These are phyloP conservation scores for Suillus lakei DNA, from an alignment of 768 basidiomycete genomes.

Conservation along the genomic window DNA sequence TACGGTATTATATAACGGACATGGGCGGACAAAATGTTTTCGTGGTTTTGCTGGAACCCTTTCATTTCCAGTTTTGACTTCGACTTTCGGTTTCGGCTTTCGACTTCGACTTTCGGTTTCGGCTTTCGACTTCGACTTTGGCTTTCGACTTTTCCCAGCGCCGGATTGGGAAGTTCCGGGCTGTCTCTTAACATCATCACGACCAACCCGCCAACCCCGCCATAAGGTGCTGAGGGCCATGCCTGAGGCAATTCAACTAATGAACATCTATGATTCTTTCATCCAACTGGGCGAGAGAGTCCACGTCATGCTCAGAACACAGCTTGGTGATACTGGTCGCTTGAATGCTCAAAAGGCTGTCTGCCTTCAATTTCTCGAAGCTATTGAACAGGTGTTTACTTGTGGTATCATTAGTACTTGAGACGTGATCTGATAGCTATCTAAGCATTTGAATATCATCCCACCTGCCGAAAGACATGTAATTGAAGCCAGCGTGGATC, in stretches of 20 bases:
- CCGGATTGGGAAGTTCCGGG: too few species aligned
- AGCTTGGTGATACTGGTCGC: neutral
- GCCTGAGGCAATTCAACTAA: neutral
- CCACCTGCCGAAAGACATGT: neutral
- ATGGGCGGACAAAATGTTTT: neutral
- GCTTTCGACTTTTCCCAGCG: neutral
- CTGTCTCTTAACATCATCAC: neutral
- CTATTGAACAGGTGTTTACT: neutral
- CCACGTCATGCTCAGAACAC: conserved; percentile 5
- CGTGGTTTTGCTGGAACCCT: neutral
- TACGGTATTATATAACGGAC: neutral
- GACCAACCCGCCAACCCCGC: neutral
- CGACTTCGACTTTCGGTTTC: neutral
- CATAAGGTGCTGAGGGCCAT: neutral
- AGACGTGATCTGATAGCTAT: neutral
- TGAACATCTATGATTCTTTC: neutral
- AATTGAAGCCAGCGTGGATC: neutral
- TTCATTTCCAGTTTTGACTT: neutral
- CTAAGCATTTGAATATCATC: neutral
- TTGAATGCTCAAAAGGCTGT: conserved; percentile 1
- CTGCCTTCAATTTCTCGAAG: conserved; percentile 1
- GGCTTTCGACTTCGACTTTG: neutral
- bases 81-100: neutral
- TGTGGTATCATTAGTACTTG: neutral
- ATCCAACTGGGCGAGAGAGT: conserved; percentile 3